Evolutionary conservation across 768 basidiomycete genomes (phyloP).

Genomic region (Boletus patriciae): DNA sequence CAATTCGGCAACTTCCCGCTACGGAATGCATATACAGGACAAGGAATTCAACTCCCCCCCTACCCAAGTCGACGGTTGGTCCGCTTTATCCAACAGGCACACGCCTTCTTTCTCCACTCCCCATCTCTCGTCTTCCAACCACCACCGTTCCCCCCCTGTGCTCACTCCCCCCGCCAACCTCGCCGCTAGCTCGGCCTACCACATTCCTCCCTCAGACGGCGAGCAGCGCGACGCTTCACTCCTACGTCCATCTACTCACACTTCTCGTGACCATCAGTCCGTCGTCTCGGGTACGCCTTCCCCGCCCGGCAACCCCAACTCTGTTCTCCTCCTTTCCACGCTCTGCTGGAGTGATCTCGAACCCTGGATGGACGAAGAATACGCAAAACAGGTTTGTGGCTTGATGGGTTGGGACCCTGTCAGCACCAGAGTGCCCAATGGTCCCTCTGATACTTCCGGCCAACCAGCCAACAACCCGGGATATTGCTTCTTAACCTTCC

Average conservation of each 20-base stretch:
- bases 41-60: slow-evolving; percentile 36
- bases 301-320: slow-evolving; percentile 29
- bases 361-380: slow-evolving; percentile 97
- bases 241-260: slow-evolving; percentile 18
- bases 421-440: slow-evolving; percentile 69
- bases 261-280: slow-evolving; percentile 20
- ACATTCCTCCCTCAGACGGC: slow-evolving; percentile 17
- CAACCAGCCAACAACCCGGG: slow-evolving; percentile 81
- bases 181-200: slow-evolving; percentile 19
- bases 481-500: slow-evolving; percentile 87
- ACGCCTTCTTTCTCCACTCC: slow-evolving; percentile 24
- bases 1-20: slow-evolving; percentile 34
- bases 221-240: slow-evolving; percentile 20
- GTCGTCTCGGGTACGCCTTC: slow-evolving; percentile 16
- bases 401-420: slow-evolving; percentile 87
- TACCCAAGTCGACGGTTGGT: slow-evolving; percentile 32
- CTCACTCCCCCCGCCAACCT: slow-evolving; percentile 24
- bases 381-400: slow-evolving; percentile 82
- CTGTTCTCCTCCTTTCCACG: slow-evolving; percentile 50
- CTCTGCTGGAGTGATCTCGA: slow-evolving; percentile 89
- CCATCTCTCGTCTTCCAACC: slow-evolving; percentile 44
- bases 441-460: slow-evolving; percentile 54
- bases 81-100: slow-evolving; percentile 36
- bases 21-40: slow-evolving; percentile 37
- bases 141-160: slow-evolving; percentile 42